Evolutionary conservation across 768 basidiomycete species (phyloP).

Genomic region (Rhizopogon vulgaris): DNA sequence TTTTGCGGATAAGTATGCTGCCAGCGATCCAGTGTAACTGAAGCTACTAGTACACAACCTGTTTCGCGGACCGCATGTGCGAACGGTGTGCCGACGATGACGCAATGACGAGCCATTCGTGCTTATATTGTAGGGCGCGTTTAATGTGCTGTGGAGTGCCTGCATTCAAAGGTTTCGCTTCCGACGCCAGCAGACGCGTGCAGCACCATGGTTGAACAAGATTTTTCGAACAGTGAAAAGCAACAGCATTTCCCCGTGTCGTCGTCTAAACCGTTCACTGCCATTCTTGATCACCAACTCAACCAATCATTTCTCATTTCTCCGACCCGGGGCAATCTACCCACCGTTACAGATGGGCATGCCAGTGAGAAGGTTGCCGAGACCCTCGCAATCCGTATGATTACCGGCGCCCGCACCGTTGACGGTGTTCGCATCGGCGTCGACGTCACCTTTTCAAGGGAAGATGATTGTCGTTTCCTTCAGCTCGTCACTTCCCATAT

Average conservation of each 20-base stretch:
- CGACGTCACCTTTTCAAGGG: conserved; percentile 50
- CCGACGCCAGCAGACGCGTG: not conserved
- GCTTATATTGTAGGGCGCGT: not conserved
- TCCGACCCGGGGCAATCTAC: conserved; percentile 10
- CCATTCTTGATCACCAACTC: conserved; percentile 1
- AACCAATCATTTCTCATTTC: conserved; percentile 6
- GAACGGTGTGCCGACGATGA: not conserved
- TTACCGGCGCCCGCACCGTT: conserved; percentile 41
- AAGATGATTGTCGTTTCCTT: conserved; percentile 52
- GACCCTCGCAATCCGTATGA: conserved; percentile 47
- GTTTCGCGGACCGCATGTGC: not conserved
- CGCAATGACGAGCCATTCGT: no score
- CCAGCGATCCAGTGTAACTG: not conserved
- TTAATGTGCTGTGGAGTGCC: not conserved
- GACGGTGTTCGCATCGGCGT: conserved; percentile 59
- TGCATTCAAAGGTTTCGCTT: not conserved
- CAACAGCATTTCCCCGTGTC: not conserved
- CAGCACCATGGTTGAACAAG: not conserved
- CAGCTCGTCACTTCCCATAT: conserved; percentile 46
- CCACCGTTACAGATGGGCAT: conserved; percentile 52
- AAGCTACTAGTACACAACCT: not conserved
- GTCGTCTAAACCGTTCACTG: conserved; percentile 23
- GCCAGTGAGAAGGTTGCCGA: conserved; percentile 44
- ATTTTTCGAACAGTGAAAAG: not conserved
- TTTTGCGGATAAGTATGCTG: not conserved